Percentiles rank a stretch among this genome's conserved stretches.
phyloP scores from a whole-genome alignment of 371 early-diverging fungal species.

The Mucor mucedo region DNA sequence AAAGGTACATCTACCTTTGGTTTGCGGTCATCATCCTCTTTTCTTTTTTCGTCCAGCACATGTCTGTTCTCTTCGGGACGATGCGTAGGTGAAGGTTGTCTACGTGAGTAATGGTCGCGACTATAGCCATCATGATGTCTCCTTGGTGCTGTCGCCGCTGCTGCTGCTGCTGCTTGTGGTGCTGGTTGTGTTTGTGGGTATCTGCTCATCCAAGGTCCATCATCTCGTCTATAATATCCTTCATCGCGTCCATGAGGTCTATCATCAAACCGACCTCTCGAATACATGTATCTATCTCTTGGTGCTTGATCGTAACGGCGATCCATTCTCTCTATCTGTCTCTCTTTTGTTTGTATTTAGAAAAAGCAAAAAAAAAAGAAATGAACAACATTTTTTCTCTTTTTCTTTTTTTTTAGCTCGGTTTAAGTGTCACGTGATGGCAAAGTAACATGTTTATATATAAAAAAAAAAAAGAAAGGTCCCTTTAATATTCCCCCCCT shows the following conservation, averaged over 20 bases:
- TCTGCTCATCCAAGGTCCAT: background rate
- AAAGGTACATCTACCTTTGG: background rate
- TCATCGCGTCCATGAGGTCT: conserved; percentile 1
- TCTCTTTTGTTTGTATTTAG: too few relatives aligned
- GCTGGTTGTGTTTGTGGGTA: too few relatives aligned
- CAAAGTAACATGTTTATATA: background rate
- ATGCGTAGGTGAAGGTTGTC: too few relatives aligned
- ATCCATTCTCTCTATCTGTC: conserved; percentile 4
- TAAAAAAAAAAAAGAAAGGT: background rate
- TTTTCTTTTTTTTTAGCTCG: too few relatives aligned
- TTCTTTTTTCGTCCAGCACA: too few relatives aligned
- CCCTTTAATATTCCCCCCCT: background rate
- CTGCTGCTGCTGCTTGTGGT: too few relatives aligned
- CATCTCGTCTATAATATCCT: conserved; percentile 9
- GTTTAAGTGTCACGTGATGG: background rate
- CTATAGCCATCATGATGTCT: too few relatives aligned
- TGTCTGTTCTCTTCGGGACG: too few relatives aligned
- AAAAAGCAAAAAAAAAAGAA: too few relatives aligned
- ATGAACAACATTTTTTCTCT: too few relatives aligned
- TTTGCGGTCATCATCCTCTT: too few relatives aligned
- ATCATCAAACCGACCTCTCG: background rate
- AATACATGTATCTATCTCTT: conserved; percentile 1
- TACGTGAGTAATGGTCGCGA: too few relatives aligned
- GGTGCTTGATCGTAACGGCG: conserved; percentile 15
- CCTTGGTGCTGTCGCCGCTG: background rate